Evolutionary conservation across 129 eudicot species (phyloP).

Genomic region (Erigeron canadensis): DNA sequence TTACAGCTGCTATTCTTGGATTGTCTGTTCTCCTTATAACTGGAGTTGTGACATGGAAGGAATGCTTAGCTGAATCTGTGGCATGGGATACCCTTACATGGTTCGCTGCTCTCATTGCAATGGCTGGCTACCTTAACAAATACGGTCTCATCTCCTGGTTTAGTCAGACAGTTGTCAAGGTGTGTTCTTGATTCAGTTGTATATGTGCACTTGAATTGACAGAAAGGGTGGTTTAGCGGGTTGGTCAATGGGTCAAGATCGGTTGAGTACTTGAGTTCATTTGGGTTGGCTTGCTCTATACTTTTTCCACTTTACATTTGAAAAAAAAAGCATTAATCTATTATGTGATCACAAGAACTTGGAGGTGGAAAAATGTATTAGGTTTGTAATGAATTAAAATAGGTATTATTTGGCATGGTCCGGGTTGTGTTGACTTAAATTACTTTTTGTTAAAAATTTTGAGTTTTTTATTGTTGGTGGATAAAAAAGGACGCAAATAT

Average conservation of each 20-base stretch:
- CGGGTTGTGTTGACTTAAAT: neutral
- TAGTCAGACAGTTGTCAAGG: conserved; percentile 95
- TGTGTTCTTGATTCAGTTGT: conserved; percentile 12
- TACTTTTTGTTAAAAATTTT: neutral
- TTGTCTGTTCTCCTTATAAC: conserved; percentile 82
- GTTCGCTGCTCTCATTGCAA: conserved; percentile 99
- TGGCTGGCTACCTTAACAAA: conserved; percentile 99
- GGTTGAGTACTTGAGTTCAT: neutral
- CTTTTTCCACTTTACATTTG: neutral
- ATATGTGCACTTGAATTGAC: neutral
- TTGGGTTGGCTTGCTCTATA: neutral
- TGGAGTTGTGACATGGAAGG: conserved; percentile 98
- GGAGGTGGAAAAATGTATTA: neutral
- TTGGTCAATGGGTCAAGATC: neutral
- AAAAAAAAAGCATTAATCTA: neutral
- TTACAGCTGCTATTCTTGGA: conserved; percentile 98
- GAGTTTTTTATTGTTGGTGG: no score
- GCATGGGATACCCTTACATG: conserved; percentile 99
- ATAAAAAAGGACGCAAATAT: no score
- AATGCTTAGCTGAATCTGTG: conserved; percentile 89
- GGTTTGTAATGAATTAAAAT: neutral
- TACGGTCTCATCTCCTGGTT: conserved; percentile 98
- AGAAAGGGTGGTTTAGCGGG: neutral
- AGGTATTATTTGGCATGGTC: neutral
- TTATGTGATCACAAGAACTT: neutral